These are phyloP conservation scores for Candida michaelii DNA, from an alignment of 805 yeast genomes.

Conservation along the genomic window DNA sequence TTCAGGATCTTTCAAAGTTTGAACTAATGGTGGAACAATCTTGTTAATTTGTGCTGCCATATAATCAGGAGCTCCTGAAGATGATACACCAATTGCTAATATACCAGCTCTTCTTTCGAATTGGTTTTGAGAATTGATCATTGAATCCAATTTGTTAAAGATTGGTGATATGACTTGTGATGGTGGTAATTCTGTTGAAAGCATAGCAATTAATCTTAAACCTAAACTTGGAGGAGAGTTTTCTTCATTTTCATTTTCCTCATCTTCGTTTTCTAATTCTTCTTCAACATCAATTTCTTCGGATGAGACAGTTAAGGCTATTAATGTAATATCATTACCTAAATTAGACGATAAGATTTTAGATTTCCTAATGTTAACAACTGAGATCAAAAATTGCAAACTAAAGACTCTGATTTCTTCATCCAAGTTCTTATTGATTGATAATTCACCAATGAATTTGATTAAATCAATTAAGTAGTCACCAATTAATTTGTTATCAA, in stretches of 20 bases:
- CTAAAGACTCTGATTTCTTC: slow-evolving; percentile 84
- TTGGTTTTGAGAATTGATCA: slow-evolving; percentile 58
- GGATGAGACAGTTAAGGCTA: slow-evolving; percentile 74
- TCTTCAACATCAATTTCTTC: slow-evolving; percentile 76
- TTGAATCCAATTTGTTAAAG: slow-evolving; percentile 57
- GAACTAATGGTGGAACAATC: slow-evolving; percentile 67
- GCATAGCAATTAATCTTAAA: slow-evolving; percentile 71
- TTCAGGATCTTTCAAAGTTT: slow-evolving; percentile 76
- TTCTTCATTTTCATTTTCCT: slow-evolving; percentile 92
- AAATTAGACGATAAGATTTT: slow-evolving; percentile 77
- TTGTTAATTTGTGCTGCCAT: slow-evolving; percentile 72
- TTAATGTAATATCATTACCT: slow-evolving; percentile 75
- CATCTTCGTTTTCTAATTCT: slow-evolving; percentile 76
- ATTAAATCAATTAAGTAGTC: slow-evolving; percentile 68
- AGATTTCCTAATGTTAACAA: slow-evolving; percentile 75
- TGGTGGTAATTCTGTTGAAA: slow-evolving; percentile 87
- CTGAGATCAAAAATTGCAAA: slow-evolving; percentile 77
- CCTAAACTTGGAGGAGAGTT: slow-evolving; percentile 76
- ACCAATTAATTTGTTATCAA: slow-evolving; percentile 79
- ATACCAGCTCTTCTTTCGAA: slow-evolving; percentile 87
- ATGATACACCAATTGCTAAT: slow-evolving; percentile 76
- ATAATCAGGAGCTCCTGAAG: slow-evolving; percentile 93
- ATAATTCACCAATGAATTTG: slow-evolving; percentile 72
- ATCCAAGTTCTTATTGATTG: slow-evolving; percentile 63
- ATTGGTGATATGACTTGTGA: slow-evolving; percentile 85